A percentile compares a stretch with the other conserved stretches of the same genome.
phyloP scores from a whole-genome alignment of 2,329 filamentous ascomycete species.

The Venturia oleaginea region DNA sequence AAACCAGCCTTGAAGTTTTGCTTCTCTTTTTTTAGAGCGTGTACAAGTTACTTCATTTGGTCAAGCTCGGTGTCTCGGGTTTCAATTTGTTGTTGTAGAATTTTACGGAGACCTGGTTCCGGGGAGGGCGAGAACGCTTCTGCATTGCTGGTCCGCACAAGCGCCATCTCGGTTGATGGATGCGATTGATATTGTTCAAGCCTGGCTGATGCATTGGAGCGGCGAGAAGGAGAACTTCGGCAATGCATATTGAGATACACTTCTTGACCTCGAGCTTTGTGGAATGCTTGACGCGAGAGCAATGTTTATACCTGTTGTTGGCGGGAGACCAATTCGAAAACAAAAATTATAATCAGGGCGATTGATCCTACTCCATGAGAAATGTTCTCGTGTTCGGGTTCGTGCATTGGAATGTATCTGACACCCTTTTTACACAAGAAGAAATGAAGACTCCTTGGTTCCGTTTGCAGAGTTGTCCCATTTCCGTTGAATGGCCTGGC shows the following conservation, averaged over 20 bases:
- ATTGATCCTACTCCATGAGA: too few species aligned
- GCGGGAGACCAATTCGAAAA: too few species aligned
- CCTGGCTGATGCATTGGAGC: not conserved
- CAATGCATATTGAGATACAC: not conserved
- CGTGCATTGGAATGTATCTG: not conserved
- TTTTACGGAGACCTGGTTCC: too few species aligned
- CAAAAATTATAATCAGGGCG: too few species aligned
- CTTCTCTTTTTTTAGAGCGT: too few species aligned
- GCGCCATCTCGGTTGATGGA: not conserved
- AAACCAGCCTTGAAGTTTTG: too few species aligned
- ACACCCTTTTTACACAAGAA: not conserved
- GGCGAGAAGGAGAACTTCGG: not conserved
- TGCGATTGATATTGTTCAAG: not conserved
- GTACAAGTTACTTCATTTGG: too few species aligned
- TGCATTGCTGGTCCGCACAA: not conserved
- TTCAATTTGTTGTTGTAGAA: too few species aligned
- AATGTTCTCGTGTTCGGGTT: not conserved
- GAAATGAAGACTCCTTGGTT: not conserved
- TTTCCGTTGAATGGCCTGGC: not conserved
- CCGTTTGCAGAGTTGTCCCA: not conserved
- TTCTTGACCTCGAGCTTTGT: not conserved
- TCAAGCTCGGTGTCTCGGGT: too few species aligned
- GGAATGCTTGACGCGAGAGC: too few species aligned
- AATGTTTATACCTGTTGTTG: not conserved
- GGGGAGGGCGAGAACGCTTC: too few species aligned